phyloP scores from a whole-genome alignment of 2,329 filamentous ascomycete species.

The Annulohypoxylon truncatum region DNA sequence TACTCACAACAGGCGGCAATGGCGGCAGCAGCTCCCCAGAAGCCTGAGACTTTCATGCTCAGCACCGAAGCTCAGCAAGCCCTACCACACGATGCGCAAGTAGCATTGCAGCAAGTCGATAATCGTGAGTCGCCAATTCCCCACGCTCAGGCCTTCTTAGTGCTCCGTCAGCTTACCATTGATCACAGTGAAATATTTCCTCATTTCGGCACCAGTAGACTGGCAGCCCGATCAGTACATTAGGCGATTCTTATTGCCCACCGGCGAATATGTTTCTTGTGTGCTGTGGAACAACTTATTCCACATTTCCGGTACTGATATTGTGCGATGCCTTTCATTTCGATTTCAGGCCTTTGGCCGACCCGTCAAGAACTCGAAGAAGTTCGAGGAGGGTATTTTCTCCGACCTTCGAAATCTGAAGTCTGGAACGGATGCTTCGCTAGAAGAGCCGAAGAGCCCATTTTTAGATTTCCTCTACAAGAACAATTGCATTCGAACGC shows the following conservation, averaged over 20 bases:
- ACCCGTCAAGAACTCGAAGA: conserved; percentile 99
- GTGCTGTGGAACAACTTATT: conserved; percentile 99
- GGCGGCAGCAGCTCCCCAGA: conserved; percentile 82
- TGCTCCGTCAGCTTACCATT: conserved; percentile 37
- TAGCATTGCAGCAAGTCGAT: conserved; percentile 97
- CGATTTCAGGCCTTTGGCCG: conserved; percentile 98
- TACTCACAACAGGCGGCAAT: conserved; percentile 87
- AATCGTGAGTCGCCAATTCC: conserved; percentile 75
- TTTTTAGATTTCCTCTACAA: conserved; percentile 99
- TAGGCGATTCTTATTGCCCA: conserved; percentile 91
- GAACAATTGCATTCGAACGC: conserved; percentile 99
- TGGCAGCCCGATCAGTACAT: conserved; percentile 98
- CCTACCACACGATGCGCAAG: conserved; percentile 94
- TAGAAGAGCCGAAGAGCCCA: conserved; percentile 98
- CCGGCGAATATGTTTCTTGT: conserved; percentile 98
- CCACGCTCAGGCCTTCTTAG: conserved; percentile 1
- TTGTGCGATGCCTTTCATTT: conserved; percentile 97
- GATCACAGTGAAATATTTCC: conserved; percentile 92
- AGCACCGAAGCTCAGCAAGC: conserved; percentile 97
- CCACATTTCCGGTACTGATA: conserved; percentile 98
- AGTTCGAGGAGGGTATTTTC: conserved; percentile 99
- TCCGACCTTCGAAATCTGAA: conserved; percentile 98
- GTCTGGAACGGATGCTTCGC: conserved; percentile 95
- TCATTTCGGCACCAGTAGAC: conserved; percentile 97
- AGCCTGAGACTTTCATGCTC: conserved; percentile 98